Conservation (phyloP, 148 eudicot genomes). For the Cornus suecica region DNA sequence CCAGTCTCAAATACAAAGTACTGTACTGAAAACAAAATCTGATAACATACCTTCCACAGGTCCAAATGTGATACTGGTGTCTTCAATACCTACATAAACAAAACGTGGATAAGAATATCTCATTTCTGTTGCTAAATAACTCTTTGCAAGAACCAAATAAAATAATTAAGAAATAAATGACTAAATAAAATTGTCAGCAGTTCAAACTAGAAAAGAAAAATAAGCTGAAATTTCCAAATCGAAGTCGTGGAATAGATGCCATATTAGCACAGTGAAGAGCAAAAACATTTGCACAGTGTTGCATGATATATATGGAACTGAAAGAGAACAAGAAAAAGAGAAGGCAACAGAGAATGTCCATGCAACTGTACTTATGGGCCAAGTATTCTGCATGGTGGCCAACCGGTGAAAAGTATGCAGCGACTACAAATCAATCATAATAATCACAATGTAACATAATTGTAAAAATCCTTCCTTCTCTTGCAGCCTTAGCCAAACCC, state of each 20-base stretch:
- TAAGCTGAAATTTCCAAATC: background rate
- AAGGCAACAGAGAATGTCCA: background rate
- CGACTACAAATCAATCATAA: background rate
- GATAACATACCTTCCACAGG: conserved; percentile 64
- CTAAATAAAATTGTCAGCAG: background rate
- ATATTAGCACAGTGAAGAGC: background rate
- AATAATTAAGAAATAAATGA: no score
- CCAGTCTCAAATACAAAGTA: background rate
- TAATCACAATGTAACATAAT: background rate
- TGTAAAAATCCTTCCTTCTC: no score
- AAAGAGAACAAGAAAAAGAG: background rate
- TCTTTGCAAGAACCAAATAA: background rate
- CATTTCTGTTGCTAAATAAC: background rate
- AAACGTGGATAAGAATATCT: background rate
- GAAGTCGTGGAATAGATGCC: background rate
- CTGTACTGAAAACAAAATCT: background rate
- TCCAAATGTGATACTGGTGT: conserved; percentile 66
- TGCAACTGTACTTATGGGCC: background rate
- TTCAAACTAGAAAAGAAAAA: background rate
- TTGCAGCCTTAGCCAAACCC: background rate
- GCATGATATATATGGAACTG: background rate
- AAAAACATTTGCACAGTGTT: background rate
- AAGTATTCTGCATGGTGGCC: background rate
- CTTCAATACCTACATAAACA: conserved; percentile 59
- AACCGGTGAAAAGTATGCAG: background rate